Evolutionary conservation across 768 basidiomycete genomes (phyloP).

Genomic region (Suillus placidus): DNA sequence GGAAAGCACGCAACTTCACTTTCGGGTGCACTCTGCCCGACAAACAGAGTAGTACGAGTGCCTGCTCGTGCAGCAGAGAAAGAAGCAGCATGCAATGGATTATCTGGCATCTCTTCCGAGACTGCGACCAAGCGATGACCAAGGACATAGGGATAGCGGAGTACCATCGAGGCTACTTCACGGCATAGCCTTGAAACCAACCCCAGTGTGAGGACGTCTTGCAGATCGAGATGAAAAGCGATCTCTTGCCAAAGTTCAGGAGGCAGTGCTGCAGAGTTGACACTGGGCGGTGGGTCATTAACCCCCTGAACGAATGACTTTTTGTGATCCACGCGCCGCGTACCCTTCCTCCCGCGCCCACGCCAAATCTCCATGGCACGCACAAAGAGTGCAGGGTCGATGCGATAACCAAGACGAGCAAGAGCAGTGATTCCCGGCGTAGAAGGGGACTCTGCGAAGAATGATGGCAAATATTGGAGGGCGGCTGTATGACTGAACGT

Average conservation of each 20-base stretch:
- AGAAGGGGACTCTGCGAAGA: not conserved
- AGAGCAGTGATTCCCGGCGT: not conserved
- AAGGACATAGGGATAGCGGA: not conserved
- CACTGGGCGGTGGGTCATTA: not conserved
- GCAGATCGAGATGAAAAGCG: not conserved
- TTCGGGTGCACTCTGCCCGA: not conserved
- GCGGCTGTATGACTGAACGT: not conserved
- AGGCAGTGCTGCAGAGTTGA: not conserved
- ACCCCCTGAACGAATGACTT: not conserved
- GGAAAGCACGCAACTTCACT: not conserved
- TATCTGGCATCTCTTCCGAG: not conserved
- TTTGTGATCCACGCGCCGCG: not conserved
- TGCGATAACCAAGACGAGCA: not conserved
- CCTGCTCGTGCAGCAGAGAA: not conserved
- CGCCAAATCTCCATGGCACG: not conserved
- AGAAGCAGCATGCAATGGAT: not conserved
- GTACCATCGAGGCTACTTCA: not conserved
- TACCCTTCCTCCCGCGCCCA: too few species aligned
- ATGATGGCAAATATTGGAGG: not conserved
- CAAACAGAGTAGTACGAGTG: not conserved
- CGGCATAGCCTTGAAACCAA: constrained; percentile 2
- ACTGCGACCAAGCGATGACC: not conserved
- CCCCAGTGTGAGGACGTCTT: not conserved
- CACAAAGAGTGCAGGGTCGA: not conserved
- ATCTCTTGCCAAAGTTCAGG: not conserved